phyloP scores from a whole-genome alignment of 75 land plant genomes.

The Picea glauca region DNA sequence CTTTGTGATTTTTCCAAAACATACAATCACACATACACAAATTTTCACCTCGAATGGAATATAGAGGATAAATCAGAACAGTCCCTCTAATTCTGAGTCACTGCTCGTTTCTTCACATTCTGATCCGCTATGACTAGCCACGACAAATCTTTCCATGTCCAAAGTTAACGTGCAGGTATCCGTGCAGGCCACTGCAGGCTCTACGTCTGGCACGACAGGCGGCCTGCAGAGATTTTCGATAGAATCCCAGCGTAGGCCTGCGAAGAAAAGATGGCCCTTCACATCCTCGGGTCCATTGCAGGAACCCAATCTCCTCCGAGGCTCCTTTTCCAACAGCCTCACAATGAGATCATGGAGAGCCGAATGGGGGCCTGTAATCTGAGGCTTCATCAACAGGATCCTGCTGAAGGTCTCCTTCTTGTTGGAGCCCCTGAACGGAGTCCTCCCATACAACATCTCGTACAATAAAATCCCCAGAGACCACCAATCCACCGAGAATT shows the following conservation, averaged over 20 bases:
- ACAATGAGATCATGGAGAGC: slow-evolving; percentile 32
- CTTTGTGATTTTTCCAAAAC: too few relatives aligned
- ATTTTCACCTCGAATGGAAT: too few relatives aligned
- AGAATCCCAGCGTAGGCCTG: slow-evolving; percentile 27
- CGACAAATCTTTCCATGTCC: too few relatives aligned
- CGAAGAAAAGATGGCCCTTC: slow-evolving; percentile 37
- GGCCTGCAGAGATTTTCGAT: slow-evolving; percentile 21
- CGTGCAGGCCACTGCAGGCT: not conserved
- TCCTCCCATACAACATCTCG: slow-evolving; percentile 43
- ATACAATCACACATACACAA: too few relatives aligned
- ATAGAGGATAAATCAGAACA: too few relatives aligned
- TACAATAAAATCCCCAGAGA: slow-evolving; percentile 41
- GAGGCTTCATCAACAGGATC: slow-evolving; percentile 27
- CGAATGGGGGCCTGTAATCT: slow-evolving; percentile 29
- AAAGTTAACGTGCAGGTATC: too few relatives aligned
- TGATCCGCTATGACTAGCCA: too few relatives aligned
- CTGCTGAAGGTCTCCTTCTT: slow-evolving; percentile 43
- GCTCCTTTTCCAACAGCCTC: slow-evolving; percentile 42
- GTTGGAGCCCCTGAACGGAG: slow-evolving; percentile 41
- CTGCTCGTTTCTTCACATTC: too few relatives aligned
- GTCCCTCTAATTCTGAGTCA: too few relatives aligned
- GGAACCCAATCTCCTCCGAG: slow-evolving; percentile 37
- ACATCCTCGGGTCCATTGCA: slow-evolving; percentile 15
- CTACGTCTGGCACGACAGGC: slow-evolving; percentile 27
- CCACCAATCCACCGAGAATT: slow-evolving; percentile 55